Evolutionary conservation across 2,329 filamentous ascomycete species (phyloP).

Genomic region (Calonectria montana): DNA sequence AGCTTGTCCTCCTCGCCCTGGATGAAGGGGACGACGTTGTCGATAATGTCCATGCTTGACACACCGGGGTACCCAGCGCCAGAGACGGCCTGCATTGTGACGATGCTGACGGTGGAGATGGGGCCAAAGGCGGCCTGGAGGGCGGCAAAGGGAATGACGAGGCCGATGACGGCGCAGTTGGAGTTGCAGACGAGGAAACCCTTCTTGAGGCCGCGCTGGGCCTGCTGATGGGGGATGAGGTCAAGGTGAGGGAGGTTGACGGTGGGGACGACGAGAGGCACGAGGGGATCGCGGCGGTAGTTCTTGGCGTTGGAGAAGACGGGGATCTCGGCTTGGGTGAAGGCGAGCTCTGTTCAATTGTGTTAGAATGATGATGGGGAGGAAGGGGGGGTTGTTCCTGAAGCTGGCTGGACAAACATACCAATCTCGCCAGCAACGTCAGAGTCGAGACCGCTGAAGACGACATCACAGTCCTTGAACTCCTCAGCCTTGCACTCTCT

Average conservation of each 20-base stretch:
- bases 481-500: constrained; percentile 85
- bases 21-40: constrained; percentile 96
- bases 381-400: not conserved
- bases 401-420: constrained; percentile 54
- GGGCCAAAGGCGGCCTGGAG: constrained; percentile 88
- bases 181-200: constrained; percentile 98
- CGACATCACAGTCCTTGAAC: constrained; percentile 90
- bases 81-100: constrained; percentile 95
- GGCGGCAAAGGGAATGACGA: constrained; percentile 94
- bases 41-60: constrained; percentile 92
- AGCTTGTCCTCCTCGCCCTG: constrained; percentile 96
- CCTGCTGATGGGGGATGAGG: constrained; percentile 89
- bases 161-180: constrained; percentile 96
- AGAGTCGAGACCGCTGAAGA: constrained; percentile 93
- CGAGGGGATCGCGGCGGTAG: constrained; percentile 89
- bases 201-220: constrained; percentile 77
- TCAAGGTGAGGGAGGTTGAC: constrained; percentile 91
- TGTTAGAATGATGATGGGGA: constrained; percentile 7
- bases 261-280: constrained; percentile 93
- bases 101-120: constrained; percentile 80
- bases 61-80: constrained; percentile 93
- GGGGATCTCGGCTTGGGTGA: constrained; percentile 86
- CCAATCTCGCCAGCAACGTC: constrained; percentile 93
- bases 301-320: constrained; percentile 99
- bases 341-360: constrained; percentile 78